Conservation (phyloP, 75 land plant genomes). For the Selaginella tamariscina region DNA sequence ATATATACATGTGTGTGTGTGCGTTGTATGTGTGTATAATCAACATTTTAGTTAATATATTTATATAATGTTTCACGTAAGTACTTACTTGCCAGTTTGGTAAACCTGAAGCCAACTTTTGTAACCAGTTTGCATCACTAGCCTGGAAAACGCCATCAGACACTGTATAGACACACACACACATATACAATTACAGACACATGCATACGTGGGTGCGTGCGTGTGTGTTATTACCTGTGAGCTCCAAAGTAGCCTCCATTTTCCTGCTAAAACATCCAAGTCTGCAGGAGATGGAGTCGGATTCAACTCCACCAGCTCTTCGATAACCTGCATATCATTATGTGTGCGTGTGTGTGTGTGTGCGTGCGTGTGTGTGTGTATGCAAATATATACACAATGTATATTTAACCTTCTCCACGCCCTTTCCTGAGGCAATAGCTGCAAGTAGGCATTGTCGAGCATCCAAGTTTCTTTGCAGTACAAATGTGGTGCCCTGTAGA, state of each 20-base stretch:
- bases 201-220: too few species aligned
- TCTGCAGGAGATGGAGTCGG: constrained; percentile 26
- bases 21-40: neutral
- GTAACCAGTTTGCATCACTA: constrained; percentile 68
- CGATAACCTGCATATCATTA: constrained; percentile 42
- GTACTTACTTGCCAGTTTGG: constrained; percentile 63
- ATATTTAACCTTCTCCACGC: constrained; percentile 39
- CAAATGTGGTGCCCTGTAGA: constrained; percentile 96
- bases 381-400: neutral
- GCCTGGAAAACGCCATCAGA: too few species aligned
- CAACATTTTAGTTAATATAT: too few species aligned
- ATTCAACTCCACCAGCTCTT: constrained; percentile 44
- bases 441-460: constrained; percentile 61
- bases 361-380: neutral
- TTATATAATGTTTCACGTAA: too few species aligned
- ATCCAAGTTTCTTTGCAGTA: constrained; percentile 73
- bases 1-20: neutral
- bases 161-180: too few species aligned
- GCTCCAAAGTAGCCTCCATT: constrained; percentile 85
- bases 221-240: constrained; percentile 89
- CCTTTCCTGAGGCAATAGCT: constrained; percentile 47
- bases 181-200: too few species aligned
- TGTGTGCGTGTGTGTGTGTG: too few species aligned
- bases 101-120: constrained; percentile 48
- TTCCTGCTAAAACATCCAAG: constrained; percentile 38